A percentile compares a stretch with the other conserved stretches of the same genome.
Conservation (phyloP, 768 basidiomycete species). For the Exidia glandulosa region DNA sequence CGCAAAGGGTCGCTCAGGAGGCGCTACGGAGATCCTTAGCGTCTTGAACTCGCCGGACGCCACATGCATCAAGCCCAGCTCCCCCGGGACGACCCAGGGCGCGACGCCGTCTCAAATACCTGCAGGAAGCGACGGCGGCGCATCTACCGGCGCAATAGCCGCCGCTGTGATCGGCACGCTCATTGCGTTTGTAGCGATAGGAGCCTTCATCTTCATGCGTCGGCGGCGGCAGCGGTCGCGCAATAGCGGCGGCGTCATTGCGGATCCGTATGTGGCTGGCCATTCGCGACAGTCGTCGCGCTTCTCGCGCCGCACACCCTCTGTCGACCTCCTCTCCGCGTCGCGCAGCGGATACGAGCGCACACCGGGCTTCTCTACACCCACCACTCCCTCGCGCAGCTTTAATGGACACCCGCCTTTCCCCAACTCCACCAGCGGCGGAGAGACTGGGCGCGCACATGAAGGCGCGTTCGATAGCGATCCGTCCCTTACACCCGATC, state of each 20-base stretch:
- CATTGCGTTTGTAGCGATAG: constrained; percentile 28
- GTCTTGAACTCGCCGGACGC: constrained; percentile 38
- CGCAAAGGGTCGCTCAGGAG: constrained; percentile 40
- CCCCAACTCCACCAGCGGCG: neutral
- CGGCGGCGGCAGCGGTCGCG: neutral
- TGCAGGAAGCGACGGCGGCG: constrained; percentile 37
- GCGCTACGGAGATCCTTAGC: constrained; percentile 40
- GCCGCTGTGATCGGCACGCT: constrained; percentile 37
- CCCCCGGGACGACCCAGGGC: constrained; percentile 21
- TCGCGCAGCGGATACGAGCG: neutral
- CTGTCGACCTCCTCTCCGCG: neutral
- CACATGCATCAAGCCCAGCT: constrained; percentile 40
- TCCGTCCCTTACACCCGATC: neutral
- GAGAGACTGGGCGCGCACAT: neutral
- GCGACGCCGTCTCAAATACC: constrained; percentile 13
- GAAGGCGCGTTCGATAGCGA: neutral
- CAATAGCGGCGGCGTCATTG: neutral
- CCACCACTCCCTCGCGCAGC: neutral
- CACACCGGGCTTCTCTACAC: neutral
- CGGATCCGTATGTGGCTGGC: neutral
- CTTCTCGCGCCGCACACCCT: neutral
- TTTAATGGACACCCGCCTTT: neutral
- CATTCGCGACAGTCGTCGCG: neutral
- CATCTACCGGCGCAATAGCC: constrained; percentile 25
- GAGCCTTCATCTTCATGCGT: constrained; percentile 31